These are phyloP conservation scores for Ceratobasidium sp. DNA, from an alignment of 1,284 basidiomycete species.

Conservation along the genomic window DNA sequence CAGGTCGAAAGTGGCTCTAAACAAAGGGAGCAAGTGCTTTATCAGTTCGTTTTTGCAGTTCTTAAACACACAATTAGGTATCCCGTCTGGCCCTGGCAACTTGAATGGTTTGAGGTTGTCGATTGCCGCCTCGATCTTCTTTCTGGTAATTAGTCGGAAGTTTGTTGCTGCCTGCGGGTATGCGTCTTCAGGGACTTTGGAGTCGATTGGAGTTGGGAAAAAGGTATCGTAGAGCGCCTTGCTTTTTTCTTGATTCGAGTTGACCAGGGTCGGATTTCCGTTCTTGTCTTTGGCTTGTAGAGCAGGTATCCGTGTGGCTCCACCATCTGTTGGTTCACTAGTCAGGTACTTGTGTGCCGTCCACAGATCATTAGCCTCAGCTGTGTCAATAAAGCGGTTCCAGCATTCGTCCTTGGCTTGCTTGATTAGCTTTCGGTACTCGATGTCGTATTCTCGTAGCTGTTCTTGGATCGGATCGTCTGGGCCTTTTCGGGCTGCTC, in stretches of 20 bases:
- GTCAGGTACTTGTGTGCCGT: conserved; percentile 26
- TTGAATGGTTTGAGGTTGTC: conserved; percentile 45
- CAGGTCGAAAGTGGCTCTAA: conserved; percentile 23
- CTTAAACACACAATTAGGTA: conserved; percentile 51
- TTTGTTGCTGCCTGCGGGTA: background rate
- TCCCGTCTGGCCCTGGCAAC: conserved; percentile 49
- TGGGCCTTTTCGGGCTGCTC: background rate
- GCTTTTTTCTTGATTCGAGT: conserved; percentile 34
- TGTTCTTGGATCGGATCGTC: conserved; percentile 1
- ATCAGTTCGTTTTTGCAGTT: conserved; percentile 45
- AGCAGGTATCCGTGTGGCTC: conserved; percentile 23
- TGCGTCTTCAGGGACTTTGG: background rate
- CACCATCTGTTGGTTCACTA: background rate
- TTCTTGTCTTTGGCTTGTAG: background rate
- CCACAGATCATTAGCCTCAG: conserved; percentile 35
- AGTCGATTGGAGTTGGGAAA: conserved; percentile 37
- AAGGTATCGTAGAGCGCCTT: conserved; percentile 27
- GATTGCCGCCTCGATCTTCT: conserved; percentile 19
- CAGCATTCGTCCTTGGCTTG: conserved; percentile 33
- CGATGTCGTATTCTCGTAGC: background rate
- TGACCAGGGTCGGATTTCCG: background rate
- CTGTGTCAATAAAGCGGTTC: conserved; percentile 36
- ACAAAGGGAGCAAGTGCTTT: conserved; percentile 43
- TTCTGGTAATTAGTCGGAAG: conserved; percentile 10
- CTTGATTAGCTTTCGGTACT: conserved; percentile 7